Evolutionary conservation across 2,329 filamentous ascomycete genomes (phyloP).

Genomic region (Trichoderma atrobrunneum): DNA sequence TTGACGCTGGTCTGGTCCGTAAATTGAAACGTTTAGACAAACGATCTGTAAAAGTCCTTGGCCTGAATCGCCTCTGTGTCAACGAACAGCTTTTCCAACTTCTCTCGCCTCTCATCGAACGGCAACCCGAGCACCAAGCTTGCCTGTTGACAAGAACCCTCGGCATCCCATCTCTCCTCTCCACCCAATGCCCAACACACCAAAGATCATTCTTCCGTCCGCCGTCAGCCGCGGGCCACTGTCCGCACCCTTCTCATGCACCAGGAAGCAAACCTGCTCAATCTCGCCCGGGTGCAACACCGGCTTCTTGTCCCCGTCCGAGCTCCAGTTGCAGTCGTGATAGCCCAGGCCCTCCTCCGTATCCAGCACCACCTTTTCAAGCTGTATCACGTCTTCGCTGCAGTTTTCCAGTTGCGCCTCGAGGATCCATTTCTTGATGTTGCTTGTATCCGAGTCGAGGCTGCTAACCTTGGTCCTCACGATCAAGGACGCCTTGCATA

Average conservation of each 20-base stretch:
- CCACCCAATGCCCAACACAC: slow-evolving; percentile 85
- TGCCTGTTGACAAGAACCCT: slow-evolving; percentile 84
- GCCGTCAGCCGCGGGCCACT: slow-evolving; percentile 43
- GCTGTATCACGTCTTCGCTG: slow-evolving; percentile 74
- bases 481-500: slow-evolving; percentile 84
- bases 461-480: slow-evolving; percentile 83
- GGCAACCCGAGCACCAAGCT: slow-evolving; percentile 56
- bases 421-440: slow-evolving; percentile 62
- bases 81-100: neutral
- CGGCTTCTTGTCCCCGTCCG: slow-evolving; percentile 44
- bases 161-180: slow-evolving; percentile 83
- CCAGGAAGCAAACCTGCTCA: slow-evolving; percentile 63
- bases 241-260: slow-evolving; percentile 41
- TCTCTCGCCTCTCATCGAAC: slow-evolving; percentile 29
- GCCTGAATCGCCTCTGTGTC: neutral
- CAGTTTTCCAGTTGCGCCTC: slow-evolving; percentile 97
- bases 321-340: slow-evolving; percentile 57
- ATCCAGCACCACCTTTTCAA: slow-evolving; percentile 64
- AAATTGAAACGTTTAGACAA: neutral
- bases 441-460: neutral
- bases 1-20: neutral
- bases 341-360: slow-evolving; percentile 50
- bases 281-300: slow-evolving; percentile 62
- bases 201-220: slow-evolving; percentile 66
- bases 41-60: neutral